A percentile compares a stretch with the other conserved stretches of the same genome.
Conservation (phyloP, 2,329 filamentous ascomycete genomes). For the Clonostachys sp. region DNA sequence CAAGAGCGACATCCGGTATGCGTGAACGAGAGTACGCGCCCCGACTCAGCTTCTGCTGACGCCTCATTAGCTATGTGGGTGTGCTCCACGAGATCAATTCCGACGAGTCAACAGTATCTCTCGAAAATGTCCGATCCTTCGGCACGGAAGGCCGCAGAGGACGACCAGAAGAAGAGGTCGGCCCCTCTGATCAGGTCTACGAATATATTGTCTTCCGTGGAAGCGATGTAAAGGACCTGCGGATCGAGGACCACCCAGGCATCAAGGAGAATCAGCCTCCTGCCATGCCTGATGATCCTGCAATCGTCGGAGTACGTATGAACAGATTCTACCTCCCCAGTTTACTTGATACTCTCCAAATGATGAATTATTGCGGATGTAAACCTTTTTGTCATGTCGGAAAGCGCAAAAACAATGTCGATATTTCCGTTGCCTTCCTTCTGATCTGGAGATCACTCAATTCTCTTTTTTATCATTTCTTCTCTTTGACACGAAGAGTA, state of each 20-base stretch:
- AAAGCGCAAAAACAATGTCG: slow-evolving; percentile 96
- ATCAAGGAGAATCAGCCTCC: slow-evolving; percentile 72
- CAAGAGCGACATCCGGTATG: slow-evolving; percentile 91
- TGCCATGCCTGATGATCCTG: slow-evolving; percentile 86
- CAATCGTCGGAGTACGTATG: slow-evolving; percentile 89
- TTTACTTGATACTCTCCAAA: slow-evolving; percentile 15
- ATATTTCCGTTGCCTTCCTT: slow-evolving; percentile 99
- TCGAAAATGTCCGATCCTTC: slow-evolving; percentile 92
- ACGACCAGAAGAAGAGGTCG: slow-evolving; percentile 75
- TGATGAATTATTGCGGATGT: slow-evolving; percentile 99
- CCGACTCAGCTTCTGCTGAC: slow-evolving; percentile 22
- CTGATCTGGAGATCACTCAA: slow-evolving; percentile 56
- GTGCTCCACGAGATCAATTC: slow-evolving; percentile 98
- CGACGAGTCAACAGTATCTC: slow-evolving; percentile 90
- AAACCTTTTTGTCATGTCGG: slow-evolving; percentile 72
- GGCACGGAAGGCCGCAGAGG: slow-evolving; percentile 88
- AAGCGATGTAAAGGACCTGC: slow-evolving; percentile 96
- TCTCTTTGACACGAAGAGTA: background rate
- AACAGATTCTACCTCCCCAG: slow-evolving; percentile 1
- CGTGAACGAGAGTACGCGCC: background rate
- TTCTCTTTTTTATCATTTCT: slow-evolving; percentile 6
- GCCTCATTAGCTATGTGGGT: slow-evolving; percentile 73
- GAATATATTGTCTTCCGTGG: slow-evolving; percentile 99
- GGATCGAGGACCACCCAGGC: slow-evolving; percentile 79
- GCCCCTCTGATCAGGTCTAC: slow-evolving; percentile 83